Conservation (phyloP, 2,329 filamentous ascomycete species). For the Colletotrichum simmondsii region DNA sequence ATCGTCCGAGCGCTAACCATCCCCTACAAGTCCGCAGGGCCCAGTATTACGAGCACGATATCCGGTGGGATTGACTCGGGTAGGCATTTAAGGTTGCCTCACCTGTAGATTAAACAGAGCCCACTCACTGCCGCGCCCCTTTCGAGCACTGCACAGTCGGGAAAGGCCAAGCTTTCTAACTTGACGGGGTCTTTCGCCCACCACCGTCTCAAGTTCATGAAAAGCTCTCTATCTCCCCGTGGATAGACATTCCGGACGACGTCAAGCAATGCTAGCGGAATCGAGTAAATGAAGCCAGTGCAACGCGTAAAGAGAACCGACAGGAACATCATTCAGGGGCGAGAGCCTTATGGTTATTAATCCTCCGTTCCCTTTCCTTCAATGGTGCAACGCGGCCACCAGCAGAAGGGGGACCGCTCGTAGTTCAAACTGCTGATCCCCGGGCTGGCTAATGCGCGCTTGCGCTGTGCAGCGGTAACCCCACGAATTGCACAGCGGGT, state of each 20-base stretch:
- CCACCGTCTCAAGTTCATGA: not conserved
- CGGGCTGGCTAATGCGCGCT: not conserved
- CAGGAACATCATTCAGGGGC: not conserved
- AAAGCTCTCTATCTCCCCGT: not conserved
- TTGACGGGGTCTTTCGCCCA: not conserved
- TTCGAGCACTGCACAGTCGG: not conserved
- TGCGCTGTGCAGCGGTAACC: not conserved
- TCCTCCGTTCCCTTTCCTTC: slow-evolving; percentile 1
- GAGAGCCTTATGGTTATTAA: slow-evolving; percentile 13
- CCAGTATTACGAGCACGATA: not conserved
- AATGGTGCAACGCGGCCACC: not conserved
- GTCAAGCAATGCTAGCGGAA: not conserved
- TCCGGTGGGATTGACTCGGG: not conserved
- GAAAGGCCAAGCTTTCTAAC: slow-evolving; percentile 15
- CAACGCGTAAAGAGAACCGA: not conserved
- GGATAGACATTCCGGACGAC: not conserved
- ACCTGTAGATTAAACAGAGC: not conserved
- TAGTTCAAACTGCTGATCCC: not conserved
- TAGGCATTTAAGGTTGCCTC: slow-evolving; percentile 25
- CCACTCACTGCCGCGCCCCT: slow-evolving; percentile 3
- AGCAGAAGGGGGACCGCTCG: not conserved
- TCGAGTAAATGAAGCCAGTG: not conserved
- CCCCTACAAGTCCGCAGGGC: not conserved
- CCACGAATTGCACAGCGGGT: not conserved
- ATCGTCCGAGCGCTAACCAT: not conserved